Conservation (phyloP, 2,329 filamentous ascomycete species). For the Huntiella bhutanensis region DNA sequence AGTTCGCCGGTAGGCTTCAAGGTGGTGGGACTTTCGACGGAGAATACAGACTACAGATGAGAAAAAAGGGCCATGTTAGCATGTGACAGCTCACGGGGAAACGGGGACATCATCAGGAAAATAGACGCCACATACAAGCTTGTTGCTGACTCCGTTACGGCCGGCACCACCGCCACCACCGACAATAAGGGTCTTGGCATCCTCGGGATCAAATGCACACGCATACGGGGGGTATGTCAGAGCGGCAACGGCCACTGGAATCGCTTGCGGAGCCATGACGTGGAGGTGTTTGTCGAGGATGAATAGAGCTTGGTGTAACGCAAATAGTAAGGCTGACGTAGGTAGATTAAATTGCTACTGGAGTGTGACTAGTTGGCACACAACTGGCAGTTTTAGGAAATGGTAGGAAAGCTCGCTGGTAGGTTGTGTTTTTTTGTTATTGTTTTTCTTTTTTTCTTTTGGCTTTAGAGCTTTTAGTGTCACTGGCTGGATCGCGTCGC, state of each 20-base stretch:
- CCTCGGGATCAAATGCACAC: slow-evolving; percentile 70
- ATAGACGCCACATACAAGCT: slow-evolving; percentile 43
- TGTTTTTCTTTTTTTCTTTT: no score
- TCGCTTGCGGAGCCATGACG: slow-evolving; percentile 20
- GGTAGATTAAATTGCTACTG: no score
- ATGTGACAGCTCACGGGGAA: background rate
- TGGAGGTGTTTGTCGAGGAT: background rate
- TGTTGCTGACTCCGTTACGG: slow-evolving; percentile 66
- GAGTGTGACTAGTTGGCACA: no score
- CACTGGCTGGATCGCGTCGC: no score
- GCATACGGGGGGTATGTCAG: slow-evolving; percentile 73
- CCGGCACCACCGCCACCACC: slow-evolving; percentile 76
- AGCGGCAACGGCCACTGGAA: slow-evolving; percentile 40
- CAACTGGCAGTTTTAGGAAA: no score
- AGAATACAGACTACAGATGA: slow-evolving; percentile 42
- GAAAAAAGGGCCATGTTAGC: background rate
- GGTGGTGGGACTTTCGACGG: slow-evolving; percentile 45
- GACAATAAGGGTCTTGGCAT: slow-evolving; percentile 58
- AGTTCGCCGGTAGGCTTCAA: slow-evolving; percentile 51
- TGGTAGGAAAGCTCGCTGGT: no score
- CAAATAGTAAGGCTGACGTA: no score
- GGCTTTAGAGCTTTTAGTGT: no score
- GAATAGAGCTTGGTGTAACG: background rate
- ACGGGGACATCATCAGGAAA: background rate
- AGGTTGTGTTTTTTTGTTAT: no score